Conservation (phyloP, 768 basidiomycete genomes). For the Lactifluus piperatus region DNA sequence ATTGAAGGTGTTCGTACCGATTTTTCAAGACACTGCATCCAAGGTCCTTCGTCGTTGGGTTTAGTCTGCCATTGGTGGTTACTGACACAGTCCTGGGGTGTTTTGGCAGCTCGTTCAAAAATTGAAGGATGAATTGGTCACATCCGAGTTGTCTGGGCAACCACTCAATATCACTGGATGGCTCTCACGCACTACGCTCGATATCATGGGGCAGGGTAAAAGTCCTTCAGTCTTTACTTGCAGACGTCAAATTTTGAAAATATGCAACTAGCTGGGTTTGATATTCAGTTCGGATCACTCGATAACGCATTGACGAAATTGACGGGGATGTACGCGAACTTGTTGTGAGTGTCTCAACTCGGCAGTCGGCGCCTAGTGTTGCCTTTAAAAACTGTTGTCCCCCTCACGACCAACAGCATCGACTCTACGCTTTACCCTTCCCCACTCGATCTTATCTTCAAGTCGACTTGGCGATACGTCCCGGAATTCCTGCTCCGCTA, state of each 20-base stretch:
- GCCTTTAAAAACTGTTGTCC: not conserved
- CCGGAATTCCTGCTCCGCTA: slow-evolving; percentile 10
- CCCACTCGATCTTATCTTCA: slow-evolving; percentile 11
- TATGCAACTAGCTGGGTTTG: slow-evolving; percentile 21
- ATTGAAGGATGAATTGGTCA: slow-evolving; percentile 21
- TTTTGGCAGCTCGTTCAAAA: slow-evolving; percentile 21
- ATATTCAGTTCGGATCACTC: slow-evolving; percentile 22
- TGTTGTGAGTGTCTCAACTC: slow-evolving; percentile 19
- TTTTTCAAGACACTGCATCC: slow-evolving; percentile 18
- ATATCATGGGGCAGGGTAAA: slow-evolving; percentile 25
- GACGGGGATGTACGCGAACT: slow-evolving; percentile 22
- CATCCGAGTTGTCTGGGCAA: not conserved
- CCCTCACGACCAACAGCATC: not conserved
- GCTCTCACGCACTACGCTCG: slow-evolving; percentile 24
- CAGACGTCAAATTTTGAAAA: not conserved
- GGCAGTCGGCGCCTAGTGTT: not conserved
- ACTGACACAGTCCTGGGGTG: not conserved
- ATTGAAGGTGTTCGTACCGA: slow-evolving; percentile 22
- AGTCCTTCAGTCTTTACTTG: not conserved
- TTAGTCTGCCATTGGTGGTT: not conserved
- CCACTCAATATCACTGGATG: slow-evolving; percentile 18
- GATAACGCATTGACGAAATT: slow-evolving; percentile 20
- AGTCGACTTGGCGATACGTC: slow-evolving; percentile 20
- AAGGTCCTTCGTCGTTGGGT: slow-evolving; percentile 18
- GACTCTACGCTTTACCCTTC: slow-evolving; percentile 10